Evolutionary conservation across 192 early-diverging fungal genomes (phyloP).

Genomic region (Gigaspora rosea): DNA sequence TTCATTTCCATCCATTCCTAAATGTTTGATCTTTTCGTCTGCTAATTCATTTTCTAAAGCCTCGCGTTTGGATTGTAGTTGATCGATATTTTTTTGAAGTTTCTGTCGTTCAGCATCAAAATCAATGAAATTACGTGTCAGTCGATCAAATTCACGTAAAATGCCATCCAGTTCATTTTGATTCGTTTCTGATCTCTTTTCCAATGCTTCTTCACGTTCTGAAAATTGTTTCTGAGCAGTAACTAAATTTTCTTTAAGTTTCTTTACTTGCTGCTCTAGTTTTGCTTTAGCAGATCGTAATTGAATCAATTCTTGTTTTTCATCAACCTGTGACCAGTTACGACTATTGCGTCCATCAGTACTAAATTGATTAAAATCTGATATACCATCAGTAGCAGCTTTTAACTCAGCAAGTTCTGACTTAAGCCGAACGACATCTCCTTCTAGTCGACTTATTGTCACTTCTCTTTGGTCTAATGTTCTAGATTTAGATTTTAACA

Average conservation of each 20-base stretch:
- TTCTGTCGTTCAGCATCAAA: constrained; percentile 43
- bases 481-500: constrained; percentile 42
- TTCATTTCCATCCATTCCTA: constrained; percentile 37
- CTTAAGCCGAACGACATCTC: constrained; percentile 29
- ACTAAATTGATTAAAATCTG: constrained; percentile 13
- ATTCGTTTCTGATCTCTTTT: constrained; percentile 34
- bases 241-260: constrained; percentile 15
- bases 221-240: constrained; percentile 32
- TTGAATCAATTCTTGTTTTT: constrained; percentile 32
- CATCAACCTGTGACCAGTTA: constrained; percentile 21
- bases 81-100: constrained; percentile 38
- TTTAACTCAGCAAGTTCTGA: constrained; percentile 10
- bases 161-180: constrained; percentile 46
- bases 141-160: constrained; percentile 45
- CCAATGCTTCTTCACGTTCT: constrained; percentile 33
- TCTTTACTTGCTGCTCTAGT: constrained; percentile 25
- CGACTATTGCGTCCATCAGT: neutral
- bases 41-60: constrained; percentile 41
- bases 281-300: constrained; percentile 33
- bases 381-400: neutral
- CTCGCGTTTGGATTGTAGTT: constrained; percentile 29
- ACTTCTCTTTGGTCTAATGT: constrained; percentile 41
- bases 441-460: constrained; percentile 36
- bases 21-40: constrained; percentile 39
- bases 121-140: constrained; percentile 45